Conservation (phyloP, 2,329 filamentous ascomycete species). For the Trichophyton schoenleinii region DNA sequence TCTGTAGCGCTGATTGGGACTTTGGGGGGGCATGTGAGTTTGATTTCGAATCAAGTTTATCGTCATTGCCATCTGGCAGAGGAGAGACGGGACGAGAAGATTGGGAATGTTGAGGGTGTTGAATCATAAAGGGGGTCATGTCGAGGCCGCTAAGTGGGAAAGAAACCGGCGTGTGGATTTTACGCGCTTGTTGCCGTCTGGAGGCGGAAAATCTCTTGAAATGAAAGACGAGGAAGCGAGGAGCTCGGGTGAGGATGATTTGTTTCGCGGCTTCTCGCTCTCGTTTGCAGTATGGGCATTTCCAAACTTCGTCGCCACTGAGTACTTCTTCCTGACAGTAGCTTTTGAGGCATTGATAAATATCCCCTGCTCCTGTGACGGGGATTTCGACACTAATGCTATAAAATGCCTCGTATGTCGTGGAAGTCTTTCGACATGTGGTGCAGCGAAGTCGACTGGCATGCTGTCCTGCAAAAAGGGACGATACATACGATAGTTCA, state of each 20-base stretch:
- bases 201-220: conserved; percentile 58
- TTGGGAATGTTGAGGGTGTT: conserved; percentile 16
- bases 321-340: conserved; percentile 58
- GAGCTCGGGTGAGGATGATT: conserved; percentile 63
- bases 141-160: conserved; percentile 64
- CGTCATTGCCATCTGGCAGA: conserved; percentile 14
- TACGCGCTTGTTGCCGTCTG: conserved; percentile 45
- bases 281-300: conserved; percentile 62
- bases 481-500: conserved; percentile 64
- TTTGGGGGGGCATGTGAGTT: conserved; percentile 49
- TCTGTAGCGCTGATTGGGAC: conserved; percentile 9
- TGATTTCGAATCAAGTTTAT: conserved; percentile 12
- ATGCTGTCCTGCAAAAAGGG: conserved; percentile 64
- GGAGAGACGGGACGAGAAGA: conserved; percentile 21
- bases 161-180: conserved; percentile 58
- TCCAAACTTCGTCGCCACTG: conserved; percentile 54
- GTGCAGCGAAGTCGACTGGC: conserved; percentile 49
- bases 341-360: conserved; percentile 56
- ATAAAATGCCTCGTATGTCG: conserved; percentile 59
- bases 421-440: conserved; percentile 50
- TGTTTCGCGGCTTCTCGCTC: conserved; percentile 56
- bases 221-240: conserved; percentile 64
- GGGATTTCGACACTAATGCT: conserved; percentile 59
- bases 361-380: conserved; percentile 45
- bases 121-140: conserved; percentile 48